Evolutionary conservation across 2,329 filamentous ascomycete genomes (phyloP), one percentile per base, ranked within the genome.

Genomic region (Gliomastix tumulicola): DNA sequence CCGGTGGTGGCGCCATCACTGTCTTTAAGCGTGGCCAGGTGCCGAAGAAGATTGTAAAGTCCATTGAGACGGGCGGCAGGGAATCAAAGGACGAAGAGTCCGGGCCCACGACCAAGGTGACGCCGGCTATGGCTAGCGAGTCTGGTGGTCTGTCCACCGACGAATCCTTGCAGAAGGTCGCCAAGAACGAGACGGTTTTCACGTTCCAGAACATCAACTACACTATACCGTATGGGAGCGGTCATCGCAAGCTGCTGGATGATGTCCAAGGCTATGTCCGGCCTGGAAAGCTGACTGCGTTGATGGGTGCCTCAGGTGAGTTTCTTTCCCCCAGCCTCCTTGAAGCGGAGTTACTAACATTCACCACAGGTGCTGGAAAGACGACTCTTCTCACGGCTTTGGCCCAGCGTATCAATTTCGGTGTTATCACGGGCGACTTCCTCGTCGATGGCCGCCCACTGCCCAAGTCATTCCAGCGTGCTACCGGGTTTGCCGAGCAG

Each of bases 191-290:
- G 34, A 68, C 68, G 0, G 61, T 76, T 4, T 71, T 79, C 35
- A 76, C 74, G 0, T 72, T 71, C 39, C 61, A 63, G 42, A 55
- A 71, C 30, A 59, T 74, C 38, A 66, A 68, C 34, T 74, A 74
- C 41, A 68, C 58, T 0, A 67, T 70, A 3, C 65, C 65, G 10
- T 61, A 58, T 42, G 84, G 87, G 49, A 68, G 69, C 4, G 76
- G 85, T 35, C 61, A 73, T n/a, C 72, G 83, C 16, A 75, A 79
- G 34, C 73, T 92, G 37, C 63, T 92, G 16, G 76, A 88, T 41
- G 71, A 88, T 41, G 81, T 90, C 2, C 80, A 89, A 48, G 86
- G 86, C n/a, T 90, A 82, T 69, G 84, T 92, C 30, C 84, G 86
- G 42, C 86, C 87, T 2, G 86, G 86, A 21, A 88, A 83, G 36